Conservation (phyloP, 2,329 filamentous ascomycete genomes). For the Cladophialophora chaetospira region DNA sequence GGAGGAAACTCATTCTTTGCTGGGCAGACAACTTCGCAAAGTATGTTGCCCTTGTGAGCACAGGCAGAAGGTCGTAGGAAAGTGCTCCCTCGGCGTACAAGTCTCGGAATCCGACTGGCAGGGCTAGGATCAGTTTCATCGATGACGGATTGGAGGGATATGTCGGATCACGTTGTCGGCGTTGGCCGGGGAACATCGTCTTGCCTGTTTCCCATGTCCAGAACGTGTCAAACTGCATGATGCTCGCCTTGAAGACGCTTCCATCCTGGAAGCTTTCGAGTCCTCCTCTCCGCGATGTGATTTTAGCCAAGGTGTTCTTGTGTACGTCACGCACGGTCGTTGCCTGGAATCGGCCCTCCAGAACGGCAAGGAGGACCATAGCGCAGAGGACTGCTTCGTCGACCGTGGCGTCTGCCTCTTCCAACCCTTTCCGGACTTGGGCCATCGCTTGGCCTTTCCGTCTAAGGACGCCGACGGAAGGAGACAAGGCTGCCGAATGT, state of each 20-base stretch:
- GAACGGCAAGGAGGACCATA: slow-evolving; percentile 8
- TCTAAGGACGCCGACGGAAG: slow-evolving; percentile 1
- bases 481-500: background rate
- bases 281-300: slow-evolving; percentile 1
- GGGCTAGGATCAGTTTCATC: background rate
- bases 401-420: background rate
- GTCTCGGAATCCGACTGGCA: slow-evolving; percentile 1
- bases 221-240: slow-evolving; percentile 12
- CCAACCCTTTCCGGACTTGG: background rate
- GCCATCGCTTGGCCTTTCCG: slow-evolving; percentile 8
- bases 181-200: slow-evolving; percentile 10
- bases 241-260: background rate
- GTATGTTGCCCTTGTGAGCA: background rate
- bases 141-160: slow-evolving; percentile 2
- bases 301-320: slow-evolving; percentile 2
- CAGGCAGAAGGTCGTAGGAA: slow-evolving; percentile 1
- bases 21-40: background rate
- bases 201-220: slow-evolving; percentile 5
- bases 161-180: background rate
- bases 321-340: background rate
- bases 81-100: background rate
- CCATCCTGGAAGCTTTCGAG: background rate
- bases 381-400: background rate
- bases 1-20: background rate
- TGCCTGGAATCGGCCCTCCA: background rate